Evolutionary conservation across 2,329 filamentous ascomycete species (phyloP).

Genomic region (Colletotrichum limetticola): DNA sequence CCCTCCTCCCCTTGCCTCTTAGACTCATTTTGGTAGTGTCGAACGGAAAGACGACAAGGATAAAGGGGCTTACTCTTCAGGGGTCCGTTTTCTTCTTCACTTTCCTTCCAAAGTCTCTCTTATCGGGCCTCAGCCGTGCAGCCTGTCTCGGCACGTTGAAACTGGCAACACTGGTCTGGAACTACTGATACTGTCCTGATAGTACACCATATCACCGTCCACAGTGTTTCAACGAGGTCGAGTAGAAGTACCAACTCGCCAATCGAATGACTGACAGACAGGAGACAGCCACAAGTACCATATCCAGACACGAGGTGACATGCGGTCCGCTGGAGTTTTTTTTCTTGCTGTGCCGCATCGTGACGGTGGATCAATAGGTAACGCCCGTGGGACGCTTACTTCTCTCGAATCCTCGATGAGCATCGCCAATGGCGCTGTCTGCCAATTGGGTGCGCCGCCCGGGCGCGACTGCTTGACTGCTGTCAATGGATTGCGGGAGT

Average conservation of each 20-base stretch:
- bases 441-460: slow-evolving; percentile 10
- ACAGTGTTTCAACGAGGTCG: neutral
- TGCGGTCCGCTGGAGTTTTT: neutral
- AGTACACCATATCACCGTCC: neutral
- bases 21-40: neutral
- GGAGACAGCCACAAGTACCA: neutral
- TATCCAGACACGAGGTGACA: neutral
- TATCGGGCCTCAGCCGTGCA: neutral
- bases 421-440: neutral
- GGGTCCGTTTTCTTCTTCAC: slow-evolving; percentile 6
- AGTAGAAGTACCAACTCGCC: neutral
- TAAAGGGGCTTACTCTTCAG: slow-evolving; percentile 1
- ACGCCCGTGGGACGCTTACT: neutral
- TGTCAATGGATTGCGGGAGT: slow-evolving; percentile 15
- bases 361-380: neutral
- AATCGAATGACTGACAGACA: neutral
- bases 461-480: neutral
- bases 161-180: neutral
- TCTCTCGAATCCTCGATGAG: neutral
- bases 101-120: neutral
- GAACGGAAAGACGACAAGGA: neutral
- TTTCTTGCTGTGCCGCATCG: neutral
- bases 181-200: neutral
- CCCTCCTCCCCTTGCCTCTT: neutral
- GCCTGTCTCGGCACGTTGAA: neutral